Evolutionary conservation across 108 stramenopile species (phyloP).

Genomic region (Tribonema minus): DNA sequence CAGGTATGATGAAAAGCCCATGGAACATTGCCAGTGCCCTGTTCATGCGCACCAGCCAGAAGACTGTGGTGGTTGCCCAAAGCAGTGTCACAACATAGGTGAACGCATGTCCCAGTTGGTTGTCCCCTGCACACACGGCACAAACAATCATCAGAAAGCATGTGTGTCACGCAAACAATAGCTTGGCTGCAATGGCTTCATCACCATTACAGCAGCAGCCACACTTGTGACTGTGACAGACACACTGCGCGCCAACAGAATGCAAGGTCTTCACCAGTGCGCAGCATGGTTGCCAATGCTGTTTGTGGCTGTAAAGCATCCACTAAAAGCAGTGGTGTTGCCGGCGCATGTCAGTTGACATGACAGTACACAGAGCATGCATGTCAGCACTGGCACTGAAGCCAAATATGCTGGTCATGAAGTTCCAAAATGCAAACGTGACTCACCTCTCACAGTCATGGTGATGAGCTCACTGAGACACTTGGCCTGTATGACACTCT

Average conservation of each 20-base stretch:
- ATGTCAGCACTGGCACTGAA: background rate
- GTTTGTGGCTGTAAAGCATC: too few relatives aligned
- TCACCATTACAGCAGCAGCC: too few relatives aligned
- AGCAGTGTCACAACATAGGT: constrained; percentile 61
- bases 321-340: too few relatives aligned
- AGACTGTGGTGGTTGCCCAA: constrained; percentile 54
- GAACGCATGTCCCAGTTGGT: constrained; percentile 55
- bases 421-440: background rate
- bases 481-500: constrained; percentile 66
- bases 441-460: constrained; percentile 23
- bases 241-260: too few relatives aligned
- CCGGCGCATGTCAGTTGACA: too few relatives aligned
- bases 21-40: constrained; percentile 60
- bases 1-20: constrained; percentile 71
- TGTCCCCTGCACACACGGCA: too few relatives aligned
- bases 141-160: too few relatives aligned
- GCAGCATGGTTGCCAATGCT: too few relatives aligned
- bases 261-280: too few relatives aligned
- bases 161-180: too few relatives aligned
- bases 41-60: constrained; percentile 66
- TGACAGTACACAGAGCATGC: constrained; percentile 15
- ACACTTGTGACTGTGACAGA: too few relatives aligned
- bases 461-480: constrained; percentile 59
- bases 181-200: too few relatives aligned
- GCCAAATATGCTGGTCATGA: background rate